Evolutionary conservation across 345 rosid genomes (phyloP).

Genomic region (Populus euphratica): DNA sequence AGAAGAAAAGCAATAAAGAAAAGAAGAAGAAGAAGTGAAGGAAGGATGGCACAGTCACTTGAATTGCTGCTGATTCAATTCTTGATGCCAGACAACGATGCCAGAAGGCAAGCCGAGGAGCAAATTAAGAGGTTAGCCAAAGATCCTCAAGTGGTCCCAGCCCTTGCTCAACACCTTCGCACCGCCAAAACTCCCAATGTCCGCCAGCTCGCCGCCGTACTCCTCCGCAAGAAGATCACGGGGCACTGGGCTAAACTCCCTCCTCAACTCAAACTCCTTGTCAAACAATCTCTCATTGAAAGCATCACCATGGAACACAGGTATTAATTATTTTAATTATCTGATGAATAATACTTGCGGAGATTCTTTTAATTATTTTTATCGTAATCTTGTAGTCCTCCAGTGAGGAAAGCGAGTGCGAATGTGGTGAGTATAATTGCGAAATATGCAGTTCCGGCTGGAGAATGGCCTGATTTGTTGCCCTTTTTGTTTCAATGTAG

Average conservation of each 20-base stretch:
- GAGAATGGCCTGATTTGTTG: constrained; percentile 96
- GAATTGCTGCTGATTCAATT: constrained; percentile 89
- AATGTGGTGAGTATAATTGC: constrained; percentile 94
- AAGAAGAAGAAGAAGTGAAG: background rate
- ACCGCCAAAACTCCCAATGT: constrained; percentile 98
- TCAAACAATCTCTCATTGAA: constrained; percentile 83
- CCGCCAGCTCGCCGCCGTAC: constrained; percentile 98
- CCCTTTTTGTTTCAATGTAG: constrained; percentile 88
- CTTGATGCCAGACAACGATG: constrained; percentile 99
- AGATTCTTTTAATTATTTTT: background rate
- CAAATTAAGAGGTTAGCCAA: constrained; percentile 90
- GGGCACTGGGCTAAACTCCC: constrained; percentile 99
- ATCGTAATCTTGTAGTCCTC: constrained; percentile 45
- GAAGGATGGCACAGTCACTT: constrained; percentile 80
- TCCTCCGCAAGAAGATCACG: constrained; percentile 96
- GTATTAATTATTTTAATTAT: constrained; percentile 21
- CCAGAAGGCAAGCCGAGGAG: constrained; percentile 95
- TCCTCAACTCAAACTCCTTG: constrained; percentile 71
- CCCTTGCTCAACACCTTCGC: constrained; percentile 94
- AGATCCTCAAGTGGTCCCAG: constrained; percentile 98
- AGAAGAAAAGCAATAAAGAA: background rate
- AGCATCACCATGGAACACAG: constrained; percentile 95
- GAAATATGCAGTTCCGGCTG: constrained; percentile 88
- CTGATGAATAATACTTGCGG: background rate
- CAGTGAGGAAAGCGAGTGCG: constrained; percentile 96